Base-by-base conservation (phyloP, 179 eudicot species). In the Vitellaria paradoxa region DNA sequence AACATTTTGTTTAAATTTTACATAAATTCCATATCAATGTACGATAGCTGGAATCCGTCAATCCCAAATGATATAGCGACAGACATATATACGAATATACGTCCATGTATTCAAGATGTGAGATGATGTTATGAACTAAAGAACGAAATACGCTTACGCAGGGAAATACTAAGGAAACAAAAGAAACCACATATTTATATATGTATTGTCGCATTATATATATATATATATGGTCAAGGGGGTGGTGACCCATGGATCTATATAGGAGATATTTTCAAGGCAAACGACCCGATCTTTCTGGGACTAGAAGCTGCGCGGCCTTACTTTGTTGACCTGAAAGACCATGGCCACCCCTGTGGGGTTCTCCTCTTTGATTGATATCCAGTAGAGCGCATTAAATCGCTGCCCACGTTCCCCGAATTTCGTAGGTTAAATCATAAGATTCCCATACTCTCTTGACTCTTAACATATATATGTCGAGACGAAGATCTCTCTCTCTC, bases 281-380 rank as follows among this genome's bases (percentile, higher is more conserved):
- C 72, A 46, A 76, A 73, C 50, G 77, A 75, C 55, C 57, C 74
- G 37, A 37, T 52, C 18, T 26, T 23, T 7, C 46, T 26, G 70
- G 52, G 46, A 26, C 23, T 30, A 71, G 13, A 30, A 53, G 72
- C 20, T 55, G 23, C 1, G 67, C 23, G 23, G 74, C n/a, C 56
- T 20, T 57, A 52, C 53, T 40, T 53, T 71, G 46, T 15, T 53
- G 74, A 71, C 74, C 55, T 53, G 61, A 53, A 37, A 56, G 46
- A 17, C 74, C 46, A 40, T 10, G 37, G 37, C 64, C 75, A 55
- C 75, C 24, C 47, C 15, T n/a, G 71, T 42, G 53, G 53, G 71
- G 70, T 7, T 30, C 21, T 4, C 6, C 15, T 45, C 21, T 30
- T 30, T 30, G 37, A 30, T 30, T 30, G 37, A 30, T 30, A 30